Evolutionary conservation across 805 yeast species (phyloP).

Genomic region (Zygosaccharomyces bailii): DNA sequence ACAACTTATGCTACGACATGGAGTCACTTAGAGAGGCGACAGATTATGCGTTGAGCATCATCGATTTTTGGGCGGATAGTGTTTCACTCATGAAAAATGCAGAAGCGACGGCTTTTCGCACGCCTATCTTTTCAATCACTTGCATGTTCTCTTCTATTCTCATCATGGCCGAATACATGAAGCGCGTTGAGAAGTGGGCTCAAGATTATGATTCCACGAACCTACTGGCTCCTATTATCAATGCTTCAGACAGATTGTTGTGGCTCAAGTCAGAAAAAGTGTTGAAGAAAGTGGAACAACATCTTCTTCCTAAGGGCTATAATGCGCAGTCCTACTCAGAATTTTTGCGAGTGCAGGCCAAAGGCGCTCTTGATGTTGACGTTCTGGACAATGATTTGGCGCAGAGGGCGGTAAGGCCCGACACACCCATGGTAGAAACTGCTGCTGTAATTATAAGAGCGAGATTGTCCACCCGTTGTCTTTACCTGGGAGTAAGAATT

Average conservation of each 20-base stretch:
- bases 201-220: conserved; percentile 30
- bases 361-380: conserved; percentile 55
- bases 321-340: conserved; percentile 54
- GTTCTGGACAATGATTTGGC: conserved; percentile 48
- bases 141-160: conserved; percentile 63
- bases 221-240: conserved; percentile 30
- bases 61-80: conserved; percentile 69
- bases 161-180: conserved; percentile 60
- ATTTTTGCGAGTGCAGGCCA: conserved; percentile 53
- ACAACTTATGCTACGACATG: conserved; percentile 47
- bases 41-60: conserved; percentile 52
- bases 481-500: conserved; percentile 70
- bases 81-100: conserved; percentile 64
- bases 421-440: conserved; percentile 42
- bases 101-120: conserved; percentile 61
- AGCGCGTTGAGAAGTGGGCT: conserved; percentile 54
- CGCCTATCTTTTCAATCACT: conserved; percentile 73
- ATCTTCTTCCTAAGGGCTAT: conserved; percentile 50
- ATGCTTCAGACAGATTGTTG: conserved; percentile 52
- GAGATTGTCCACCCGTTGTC: conserved; percentile 51
- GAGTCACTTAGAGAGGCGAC: conserved; percentile 66
- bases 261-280: conserved; percentile 64
- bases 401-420: conserved; percentile 45
- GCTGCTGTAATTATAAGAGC: conserved; percentile 48
- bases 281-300: conserved; percentile 57